Conservation (phyloP, 257 asterid species). For the Lycium ferocissimum region DNA sequence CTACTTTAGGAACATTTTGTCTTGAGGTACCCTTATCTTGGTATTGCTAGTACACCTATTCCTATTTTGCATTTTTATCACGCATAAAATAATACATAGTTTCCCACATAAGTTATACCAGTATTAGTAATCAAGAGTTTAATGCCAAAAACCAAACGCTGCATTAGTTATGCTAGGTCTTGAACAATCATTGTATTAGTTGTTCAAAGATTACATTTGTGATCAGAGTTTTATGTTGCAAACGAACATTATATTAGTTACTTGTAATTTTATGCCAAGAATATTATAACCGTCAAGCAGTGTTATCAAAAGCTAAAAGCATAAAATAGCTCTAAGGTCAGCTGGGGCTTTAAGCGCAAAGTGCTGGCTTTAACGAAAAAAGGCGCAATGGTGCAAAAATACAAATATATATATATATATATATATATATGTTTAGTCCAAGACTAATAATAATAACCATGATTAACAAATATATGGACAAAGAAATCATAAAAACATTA, state of each 20-base stretch:
- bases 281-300: neutral
- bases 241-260: neutral
- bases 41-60: constrained; percentile 13
- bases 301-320: too few relatives aligned
- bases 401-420: too few relatives aligned
- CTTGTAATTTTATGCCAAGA: neutral
- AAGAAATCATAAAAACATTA: too few relatives aligned
- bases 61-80: neutral
- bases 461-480: too few relatives aligned
- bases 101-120: neutral
- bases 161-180: constrained; percentile 1
- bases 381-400: too few relatives aligned
- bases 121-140: neutral
- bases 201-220: neutral
- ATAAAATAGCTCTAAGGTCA: too few relatives aligned
- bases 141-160: neutral
- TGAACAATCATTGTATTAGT: neutral
- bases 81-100: neutral
- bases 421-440: too few relatives aligned
- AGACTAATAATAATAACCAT: too few relatives aligned
- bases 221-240: neutral
- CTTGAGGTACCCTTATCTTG: neutral
- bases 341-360: too few relatives aligned
- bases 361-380: too few relatives aligned
- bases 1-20: neutral